phyloP scores from a whole-genome alignment of 2,329 filamentous ascomycete genomes.

The Scortechinia acanthostroma region DNA sequence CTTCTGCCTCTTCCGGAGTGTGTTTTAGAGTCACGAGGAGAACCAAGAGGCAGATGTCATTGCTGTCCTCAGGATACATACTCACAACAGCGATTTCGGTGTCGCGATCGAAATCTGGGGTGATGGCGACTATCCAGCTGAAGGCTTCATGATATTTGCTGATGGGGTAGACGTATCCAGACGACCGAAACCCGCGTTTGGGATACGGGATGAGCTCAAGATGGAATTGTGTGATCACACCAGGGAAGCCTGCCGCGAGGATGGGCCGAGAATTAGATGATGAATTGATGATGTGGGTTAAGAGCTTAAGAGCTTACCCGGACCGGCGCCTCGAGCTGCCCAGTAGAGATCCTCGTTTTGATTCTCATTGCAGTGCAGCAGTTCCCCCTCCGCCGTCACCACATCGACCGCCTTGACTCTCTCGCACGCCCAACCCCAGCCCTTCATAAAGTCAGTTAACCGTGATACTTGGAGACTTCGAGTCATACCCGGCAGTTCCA shows the following conservation, averaged over 20 bases:
- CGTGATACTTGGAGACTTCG: neutral
- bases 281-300: neutral
- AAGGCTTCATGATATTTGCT: conserved; percentile 32
- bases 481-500: conserved; percentile 41
- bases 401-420: conserved; percentile 33
- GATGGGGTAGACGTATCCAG: conserved; percentile 36
- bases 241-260: conserved; percentile 36
- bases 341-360: conserved; percentile 37
- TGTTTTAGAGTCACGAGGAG: neutral
- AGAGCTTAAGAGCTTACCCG: conserved; percentile 15
- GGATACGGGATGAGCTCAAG: conserved; percentile 25
- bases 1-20: neutral
- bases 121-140: conserved; percentile 28
- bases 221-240: conserved; percentile 40
- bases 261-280: neutral
- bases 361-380: conserved; percentile 20
- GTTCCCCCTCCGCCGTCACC: conserved; percentile 32
- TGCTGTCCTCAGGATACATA: neutral
- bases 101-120: neutral
- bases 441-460: conserved; percentile 17
- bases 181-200: conserved; percentile 20
- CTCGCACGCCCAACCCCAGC: conserved; percentile 47
- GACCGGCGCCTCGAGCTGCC: conserved; percentile 37
- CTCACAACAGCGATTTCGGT: neutral
- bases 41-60: neutral